Conservation (phyloP, 371 early-diverging fungal genomes). For the Parasitella parasitica region DNA sequence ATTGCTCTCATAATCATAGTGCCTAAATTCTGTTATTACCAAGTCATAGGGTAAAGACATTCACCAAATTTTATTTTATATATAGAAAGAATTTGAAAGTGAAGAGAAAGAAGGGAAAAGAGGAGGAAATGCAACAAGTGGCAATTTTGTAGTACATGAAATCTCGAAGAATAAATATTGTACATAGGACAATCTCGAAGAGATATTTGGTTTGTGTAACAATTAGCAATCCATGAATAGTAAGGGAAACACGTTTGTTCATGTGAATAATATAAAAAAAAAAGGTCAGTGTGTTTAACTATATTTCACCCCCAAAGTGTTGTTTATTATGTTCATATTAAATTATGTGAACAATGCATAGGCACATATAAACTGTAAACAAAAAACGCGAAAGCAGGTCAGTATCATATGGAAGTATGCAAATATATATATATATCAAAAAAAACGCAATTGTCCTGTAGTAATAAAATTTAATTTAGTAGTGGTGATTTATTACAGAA, state of each 20-base stretch:
- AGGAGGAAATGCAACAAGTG: not conserved
- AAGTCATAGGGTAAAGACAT: slow-evolving; percentile 3
- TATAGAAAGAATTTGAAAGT: not conserved
- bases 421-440: not conserved
- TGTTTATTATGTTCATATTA: not conserved
- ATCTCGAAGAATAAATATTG: not conserved
- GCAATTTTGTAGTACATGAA: not conserved
- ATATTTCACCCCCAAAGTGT: not conserved
- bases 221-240: not conserved
- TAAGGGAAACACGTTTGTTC: slow-evolving; percentile 1
- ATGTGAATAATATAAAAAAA: not conserved
- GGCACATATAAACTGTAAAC: not conserved
- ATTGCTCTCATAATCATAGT: not conserved
- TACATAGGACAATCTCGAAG: not conserved
- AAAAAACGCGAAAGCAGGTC: not conserved
- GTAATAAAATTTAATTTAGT: too few relatives aligned
- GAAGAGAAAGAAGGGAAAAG: not conserved
- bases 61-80: not conserved
- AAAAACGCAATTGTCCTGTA: too few relatives aligned
- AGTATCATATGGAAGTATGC: too few relatives aligned
- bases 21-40: not conserved
- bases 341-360: not conserved
- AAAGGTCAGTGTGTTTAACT: not conserved
- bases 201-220: not conserved
- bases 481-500: too few relatives aligned